Evolutionary conservation across 2,329 filamentous ascomycete genomes (phyloP), one percentile per base, ranked within the genome.

Genomic region (Fusarium nygamai): DNA sequence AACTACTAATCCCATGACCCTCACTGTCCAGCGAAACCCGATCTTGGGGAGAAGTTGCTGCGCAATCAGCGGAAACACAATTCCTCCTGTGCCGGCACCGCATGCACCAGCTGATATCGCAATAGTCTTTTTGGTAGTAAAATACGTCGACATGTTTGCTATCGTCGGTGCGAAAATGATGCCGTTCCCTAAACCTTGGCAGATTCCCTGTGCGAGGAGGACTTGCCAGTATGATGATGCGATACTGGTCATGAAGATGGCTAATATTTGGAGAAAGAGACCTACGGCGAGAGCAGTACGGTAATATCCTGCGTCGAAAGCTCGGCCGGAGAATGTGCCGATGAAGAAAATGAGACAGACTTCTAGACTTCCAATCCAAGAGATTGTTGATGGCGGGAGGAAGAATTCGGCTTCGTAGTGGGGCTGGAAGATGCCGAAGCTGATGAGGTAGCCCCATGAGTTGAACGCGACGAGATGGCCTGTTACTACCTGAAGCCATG

Each of bases 1-100:
- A 33, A 90, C 88, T 38, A 93, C 85, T 59, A 93, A 87, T 0
- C 88, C 91, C 70, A 92, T 85, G 0, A 88, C 85, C 0, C 91
- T 84, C n/a, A 92, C 86, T 0, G 91, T 91, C 90, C 91, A 92
- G 0, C 85, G 84, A 76, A 92, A 93, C 0, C 91, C 91, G 8
- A 92, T 82, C 24, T 83, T 84, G 0, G 90, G 88, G 4, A 92
- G 81, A 17, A 92, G 81, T 61, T 90, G 86, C 75, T 86, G 84
- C 3, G 88, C 84, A 24, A 90, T 85, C 4, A 89, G 83, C 0
- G 92, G 91, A 77, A 91, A 93, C 6, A 93, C 84, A 29, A 92
- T 82, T 0, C 91, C 91, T 2, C 92, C 92, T 0, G 88, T 88
- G 0, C 87, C 87, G 33, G 89, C 89, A 2, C 92, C 92, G 0